Conservation (phyloP, 2,329 filamentous ascomycete species). For the Metarhizium guizhouense region DNA sequence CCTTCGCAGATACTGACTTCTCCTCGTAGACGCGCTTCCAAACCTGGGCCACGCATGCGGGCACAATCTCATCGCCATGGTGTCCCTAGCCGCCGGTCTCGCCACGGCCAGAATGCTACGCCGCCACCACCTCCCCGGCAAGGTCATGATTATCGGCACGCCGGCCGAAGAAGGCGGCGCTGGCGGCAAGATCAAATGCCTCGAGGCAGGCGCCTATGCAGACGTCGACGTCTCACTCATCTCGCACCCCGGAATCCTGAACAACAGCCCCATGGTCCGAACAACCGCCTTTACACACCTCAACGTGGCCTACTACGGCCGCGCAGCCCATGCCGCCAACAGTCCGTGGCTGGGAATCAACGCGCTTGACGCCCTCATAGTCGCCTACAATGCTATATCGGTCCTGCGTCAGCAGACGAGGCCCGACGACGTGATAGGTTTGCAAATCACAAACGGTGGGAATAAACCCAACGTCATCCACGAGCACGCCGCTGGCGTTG, state of each 20-base stretch:
- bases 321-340: constrained; percentile 44
- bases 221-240: constrained; percentile 13
- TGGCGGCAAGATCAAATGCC: constrained; percentile 37
- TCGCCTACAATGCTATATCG: constrained; percentile 36
- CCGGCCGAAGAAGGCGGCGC: constrained; percentile 37
- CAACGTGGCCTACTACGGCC: constrained; percentile 43
- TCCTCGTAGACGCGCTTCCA: constrained; percentile 29
- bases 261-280: constrained; percentile 36
- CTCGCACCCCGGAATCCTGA: constrained; percentile 22
- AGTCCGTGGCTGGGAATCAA: constrained; percentile 50
- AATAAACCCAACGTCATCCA: constrained; percentile 47
- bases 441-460: constrained; percentile 43
- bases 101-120: constrained; percentile 36
- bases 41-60: constrained; percentile 42
- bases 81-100: constrained; percentile 36
- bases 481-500: constrained; percentile 34
- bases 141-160: constrained; percentile 38
- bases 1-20: not conserved
- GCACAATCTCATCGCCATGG: constrained; percentile 35
- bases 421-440: constrained; percentile 39
- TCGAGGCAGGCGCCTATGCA: constrained; percentile 30
- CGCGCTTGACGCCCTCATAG: constrained; percentile 45
- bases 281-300: constrained; percentile 42
- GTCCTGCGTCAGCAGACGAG: constrained; percentile 46
- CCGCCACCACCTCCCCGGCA: constrained; percentile 30